Conservation (phyloP, 2,329 filamentous ascomycete genomes). For the Diaporthe sp. region DNA sequence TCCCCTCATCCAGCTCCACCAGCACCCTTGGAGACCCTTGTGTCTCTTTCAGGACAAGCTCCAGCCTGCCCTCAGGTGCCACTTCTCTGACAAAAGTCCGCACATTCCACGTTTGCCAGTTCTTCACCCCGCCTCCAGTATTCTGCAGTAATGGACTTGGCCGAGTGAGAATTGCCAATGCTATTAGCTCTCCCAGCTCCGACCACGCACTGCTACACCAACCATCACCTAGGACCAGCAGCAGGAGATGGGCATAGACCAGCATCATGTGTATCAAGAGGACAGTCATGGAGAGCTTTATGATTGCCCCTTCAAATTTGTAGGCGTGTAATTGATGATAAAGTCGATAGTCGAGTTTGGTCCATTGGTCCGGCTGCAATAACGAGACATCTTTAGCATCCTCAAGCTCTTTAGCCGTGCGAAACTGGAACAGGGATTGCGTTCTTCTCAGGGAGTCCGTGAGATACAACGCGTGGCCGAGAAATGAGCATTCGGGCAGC, state of each 20-base stretch:
- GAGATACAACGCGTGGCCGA: neutral
- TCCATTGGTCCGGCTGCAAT: too few relatives aligned
- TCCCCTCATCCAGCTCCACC: neutral
- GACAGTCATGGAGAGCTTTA: neutral
- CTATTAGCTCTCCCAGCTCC: neutral
- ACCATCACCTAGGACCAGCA: neutral
- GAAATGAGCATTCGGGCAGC: neutral
- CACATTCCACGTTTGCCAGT: neutral
- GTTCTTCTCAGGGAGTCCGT: neutral
- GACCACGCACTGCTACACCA: conserved; percentile 10
- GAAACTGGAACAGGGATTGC: neutral
- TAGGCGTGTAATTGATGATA: neutral
- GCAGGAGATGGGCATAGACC: neutral
- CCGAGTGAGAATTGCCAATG: neutral
- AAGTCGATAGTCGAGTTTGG: neutral
- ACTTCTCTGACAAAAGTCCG: neutral
- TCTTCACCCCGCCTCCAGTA: neutral
- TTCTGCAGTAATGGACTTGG: neutral
- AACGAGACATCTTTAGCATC: too few relatives aligned
- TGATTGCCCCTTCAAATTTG: neutral
- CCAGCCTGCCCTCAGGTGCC: neutral
- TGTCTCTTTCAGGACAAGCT: neutral
- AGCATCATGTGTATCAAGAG: neutral
- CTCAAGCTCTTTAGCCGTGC: too few relatives aligned
- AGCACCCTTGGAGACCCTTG: neutral